Percentiles rank a stretch among this genome's conserved stretches.
phyloP scores from a whole-genome alignment of 345 rosid species.

The Citrus trifoliata region DNA sequence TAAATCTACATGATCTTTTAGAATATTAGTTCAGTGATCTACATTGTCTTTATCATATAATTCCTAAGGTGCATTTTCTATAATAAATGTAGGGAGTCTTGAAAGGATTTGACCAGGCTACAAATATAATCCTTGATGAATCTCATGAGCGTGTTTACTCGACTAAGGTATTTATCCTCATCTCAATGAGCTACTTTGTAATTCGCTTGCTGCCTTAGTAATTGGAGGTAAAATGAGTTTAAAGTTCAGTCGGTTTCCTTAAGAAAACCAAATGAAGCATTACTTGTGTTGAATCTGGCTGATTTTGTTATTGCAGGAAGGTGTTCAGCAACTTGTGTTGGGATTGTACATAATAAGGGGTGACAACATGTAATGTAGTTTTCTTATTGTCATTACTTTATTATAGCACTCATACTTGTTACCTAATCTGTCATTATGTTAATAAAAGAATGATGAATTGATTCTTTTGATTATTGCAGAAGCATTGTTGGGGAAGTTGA shows the following conservation, averaged over 20 bases:
- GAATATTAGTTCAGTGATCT: not conserved
- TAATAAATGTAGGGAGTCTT: constrained; percentile 49
- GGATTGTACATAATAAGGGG: constrained; percentile 98
- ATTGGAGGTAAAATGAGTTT: not conserved
- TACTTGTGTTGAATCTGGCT: not conserved
- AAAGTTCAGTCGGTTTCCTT: not conserved
- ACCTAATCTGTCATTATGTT: too few relatives aligned
- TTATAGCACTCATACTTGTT: not conserved
- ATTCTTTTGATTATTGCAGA: constrained; percentile 40
- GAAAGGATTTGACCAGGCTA: constrained; percentile 91
- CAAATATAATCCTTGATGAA: constrained; percentile 86
- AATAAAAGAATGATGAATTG: too few relatives aligned
- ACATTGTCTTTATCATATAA: not conserved
- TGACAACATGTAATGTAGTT: constrained; percentile 74
- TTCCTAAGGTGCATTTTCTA: not conserved
- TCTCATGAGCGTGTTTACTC: constrained; percentile 91
- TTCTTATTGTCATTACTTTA: not conserved
- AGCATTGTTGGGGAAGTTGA: constrained; percentile 89
- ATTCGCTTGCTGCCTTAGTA: not conserved
- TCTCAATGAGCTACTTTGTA: not conserved
- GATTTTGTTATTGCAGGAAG: constrained; percentile 57
- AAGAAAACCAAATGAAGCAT: not conserved
- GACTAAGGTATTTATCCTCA: constrained; percentile 53
- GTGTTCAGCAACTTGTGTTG: constrained; percentile 86
- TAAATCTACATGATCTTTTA: constrained; percentile 2